Conservation (phyloP, 2,329 filamentous ascomycete species). For the Furcasterigmium sp. region DNA sequence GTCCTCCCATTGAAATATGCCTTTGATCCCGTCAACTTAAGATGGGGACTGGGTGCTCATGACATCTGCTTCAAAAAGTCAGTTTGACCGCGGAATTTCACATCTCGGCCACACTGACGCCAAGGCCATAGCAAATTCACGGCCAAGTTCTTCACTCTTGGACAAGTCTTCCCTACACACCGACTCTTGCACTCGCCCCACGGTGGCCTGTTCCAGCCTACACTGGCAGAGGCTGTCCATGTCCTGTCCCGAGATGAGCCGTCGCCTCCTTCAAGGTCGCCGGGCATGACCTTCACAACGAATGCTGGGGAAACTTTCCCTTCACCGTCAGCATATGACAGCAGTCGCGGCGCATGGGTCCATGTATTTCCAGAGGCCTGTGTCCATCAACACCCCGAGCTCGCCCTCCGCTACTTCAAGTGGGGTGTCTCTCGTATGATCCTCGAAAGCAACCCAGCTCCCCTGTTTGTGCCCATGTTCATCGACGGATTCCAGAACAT, state of each 20-base stretch:
- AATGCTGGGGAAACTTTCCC: conserved; percentile 60
- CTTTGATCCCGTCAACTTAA: conserved; percentile 67
- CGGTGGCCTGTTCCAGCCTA: conserved; percentile 87
- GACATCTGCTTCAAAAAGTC: conserved; percentile 94
- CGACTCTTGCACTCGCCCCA: conserved; percentile 70
- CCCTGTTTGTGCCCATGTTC: conserved; percentile 90
- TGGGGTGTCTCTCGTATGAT: conserved; percentile 93
- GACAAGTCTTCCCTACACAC: conserved; percentile 88
- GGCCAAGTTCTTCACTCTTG: conserved; percentile 78
- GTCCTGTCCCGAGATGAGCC: conserved; percentile 58
- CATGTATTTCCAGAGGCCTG: conserved; percentile 96
- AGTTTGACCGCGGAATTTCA: neutral
- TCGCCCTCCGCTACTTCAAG: conserved; percentile 92
- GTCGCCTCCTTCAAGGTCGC: conserved; percentile 2
- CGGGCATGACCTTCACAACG: conserved; percentile 33
- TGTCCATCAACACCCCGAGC: conserved; percentile 78
- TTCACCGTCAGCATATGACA: conserved; percentile 66
- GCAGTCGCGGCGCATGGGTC: conserved; percentile 74
- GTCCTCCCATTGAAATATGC: conserved; percentile 71
- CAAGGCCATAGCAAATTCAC: conserved; percentile 37
- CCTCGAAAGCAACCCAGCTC: conserved; percentile 80
- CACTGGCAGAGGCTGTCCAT: conserved; percentile 78
- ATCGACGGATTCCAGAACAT: conserved; percentile 83
- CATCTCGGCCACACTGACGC: conserved; percentile 3
- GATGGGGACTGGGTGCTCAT: conserved; percentile 88